Evolutionary conservation across 164 flowering plant genomes (phyloP).

Genomic region (Annona cherimola): DNA sequence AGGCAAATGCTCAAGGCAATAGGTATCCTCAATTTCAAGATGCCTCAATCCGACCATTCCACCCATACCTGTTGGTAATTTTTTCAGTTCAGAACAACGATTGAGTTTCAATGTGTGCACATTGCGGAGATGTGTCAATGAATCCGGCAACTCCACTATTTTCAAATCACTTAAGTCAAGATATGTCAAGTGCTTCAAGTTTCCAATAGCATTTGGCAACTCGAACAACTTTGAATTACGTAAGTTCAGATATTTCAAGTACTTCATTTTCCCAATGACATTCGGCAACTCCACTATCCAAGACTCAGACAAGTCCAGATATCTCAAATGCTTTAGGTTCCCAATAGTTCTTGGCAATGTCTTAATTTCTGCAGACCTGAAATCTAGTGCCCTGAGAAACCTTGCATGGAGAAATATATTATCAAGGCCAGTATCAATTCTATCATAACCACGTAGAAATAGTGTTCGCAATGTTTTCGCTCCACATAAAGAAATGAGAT

Average conservation of each 20-base stretch:
- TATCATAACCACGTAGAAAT: not conserved
- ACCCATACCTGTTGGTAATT: not conserved
- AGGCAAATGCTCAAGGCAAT: not conserved
- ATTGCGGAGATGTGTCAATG: constrained; percentile 16
- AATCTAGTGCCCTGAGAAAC: constrained; percentile 6
- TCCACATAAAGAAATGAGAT: too few species aligned
- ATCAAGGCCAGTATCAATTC: not conserved
- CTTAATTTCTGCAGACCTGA: not conserved
- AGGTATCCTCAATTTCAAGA: not conserved
- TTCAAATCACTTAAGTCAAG: not conserved
- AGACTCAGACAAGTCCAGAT: constrained; percentile 3
- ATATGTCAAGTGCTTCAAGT: not conserved
- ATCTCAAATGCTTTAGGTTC: constrained; percentile 4
- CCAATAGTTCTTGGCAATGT: constrained; percentile 3
- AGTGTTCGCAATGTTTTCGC: too few species aligned
- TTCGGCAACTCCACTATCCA: not conserved
- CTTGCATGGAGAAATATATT: not conserved
- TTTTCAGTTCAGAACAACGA: not conserved
- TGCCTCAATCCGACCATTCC: constrained; percentile 1
- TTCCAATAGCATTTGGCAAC: not conserved
- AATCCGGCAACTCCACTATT: constrained; percentile 11
- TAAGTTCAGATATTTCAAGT: constrained; percentile 7
- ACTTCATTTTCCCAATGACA: constrained; percentile 1
- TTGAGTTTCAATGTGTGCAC: constrained; percentile 8
- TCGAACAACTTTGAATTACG: not conserved